phyloP scores from a whole-genome alignment of 1,284 basidiomycete genomes.

The Phellopilus nigrolimitatus region DNA sequence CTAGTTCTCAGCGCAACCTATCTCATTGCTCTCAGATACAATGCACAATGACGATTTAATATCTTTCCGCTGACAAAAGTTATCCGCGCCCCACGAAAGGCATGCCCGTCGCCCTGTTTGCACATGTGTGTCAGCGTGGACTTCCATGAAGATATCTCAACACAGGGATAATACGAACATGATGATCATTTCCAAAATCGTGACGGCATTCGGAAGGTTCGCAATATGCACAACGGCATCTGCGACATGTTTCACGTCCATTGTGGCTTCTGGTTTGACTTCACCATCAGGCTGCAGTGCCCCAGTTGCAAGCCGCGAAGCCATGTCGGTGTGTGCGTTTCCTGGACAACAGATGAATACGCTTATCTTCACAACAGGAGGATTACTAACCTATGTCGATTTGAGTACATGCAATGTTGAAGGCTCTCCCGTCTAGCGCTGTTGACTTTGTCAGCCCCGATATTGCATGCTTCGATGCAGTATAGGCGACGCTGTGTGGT shows the following conservation, averaged over 20 bases:
- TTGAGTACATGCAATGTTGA: constrained; percentile 72
- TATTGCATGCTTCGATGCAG: constrained; percentile 76
- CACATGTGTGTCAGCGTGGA: not conserved
- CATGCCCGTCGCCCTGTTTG: constrained; percentile 47
- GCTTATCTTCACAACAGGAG: constrained; percentile 7
- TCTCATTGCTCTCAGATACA: too few relatives aligned
- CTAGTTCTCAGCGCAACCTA: not conserved
- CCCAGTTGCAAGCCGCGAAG: constrained; percentile 39
- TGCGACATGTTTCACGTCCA: constrained; percentile 69
- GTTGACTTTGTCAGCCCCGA: constrained; percentile 70
- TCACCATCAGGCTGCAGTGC: constrained; percentile 67
- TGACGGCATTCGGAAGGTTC: constrained; percentile 59
- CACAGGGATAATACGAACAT: constrained; percentile 54
- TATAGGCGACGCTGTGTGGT: constrained; percentile 64
- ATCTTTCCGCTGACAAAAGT: too few relatives aligned
- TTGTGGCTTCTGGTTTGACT: constrained; percentile 53
- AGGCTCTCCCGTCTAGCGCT: constrained; percentile 69
- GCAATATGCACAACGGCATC: constrained; percentile 69
- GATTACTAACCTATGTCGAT: constrained; percentile 65
- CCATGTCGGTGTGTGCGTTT: constrained; percentile 64
- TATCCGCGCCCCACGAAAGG: constrained; percentile 63
- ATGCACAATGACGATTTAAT: not conserved
- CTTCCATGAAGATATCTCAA: not conserved
- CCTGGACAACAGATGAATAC: constrained; percentile 34
- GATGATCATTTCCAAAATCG: constrained; percentile 67